Evolutionary conservation across 1,284 basidiomycete species (phyloP), one percentile per base, ranked within the genome.

Genomic region (Cronartium quercuum): DNA sequence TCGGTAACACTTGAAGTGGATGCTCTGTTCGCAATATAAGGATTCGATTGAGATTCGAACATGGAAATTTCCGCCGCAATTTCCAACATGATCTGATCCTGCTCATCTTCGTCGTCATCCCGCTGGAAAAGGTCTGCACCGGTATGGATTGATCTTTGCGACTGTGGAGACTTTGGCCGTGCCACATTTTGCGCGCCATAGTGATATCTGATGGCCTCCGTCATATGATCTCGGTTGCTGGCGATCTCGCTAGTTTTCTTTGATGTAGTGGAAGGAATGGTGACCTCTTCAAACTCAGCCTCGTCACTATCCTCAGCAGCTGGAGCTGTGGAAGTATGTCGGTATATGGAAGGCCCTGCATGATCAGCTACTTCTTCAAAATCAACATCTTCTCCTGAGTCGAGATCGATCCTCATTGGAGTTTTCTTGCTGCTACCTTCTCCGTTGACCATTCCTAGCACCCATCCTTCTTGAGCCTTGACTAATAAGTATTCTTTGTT

Each of bases 401-500:
- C 86, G 44, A 86, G 85, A 78, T 91, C 91, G 76, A 98, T 87
- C 75, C 89, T 87, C 76, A 98, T 97, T 0, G 95, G 94, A 78
- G 92, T 92, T 57, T 88, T 86, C 75, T 86, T 84, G 3, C 87
- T 91, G 87, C 89, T 90, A 42, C 42, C 35, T n/a, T 47, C 18
- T 7, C 41, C 61, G 51, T 94, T 88, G 51, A 88, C 86, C 37
- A 97, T 89, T 1, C 95, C 96, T 29, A 99, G 84, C 34, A 95
- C 88, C 90, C 94, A 99, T 0, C 96, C 96, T 38, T 85, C 87
- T 24, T 88, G 87, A 41, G 94, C 94, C 84, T 94, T 94, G 64
- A 98, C 86, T 58, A 99, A 85, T 6, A 98, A 85, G 82, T 99
- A 99, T 82, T 97, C 89, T 80, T 88, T 89, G 80, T 97, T 98